Evolutionary conservation across 345 rosid species (phyloP).

Genomic region (Lepidium didymum): DNA sequence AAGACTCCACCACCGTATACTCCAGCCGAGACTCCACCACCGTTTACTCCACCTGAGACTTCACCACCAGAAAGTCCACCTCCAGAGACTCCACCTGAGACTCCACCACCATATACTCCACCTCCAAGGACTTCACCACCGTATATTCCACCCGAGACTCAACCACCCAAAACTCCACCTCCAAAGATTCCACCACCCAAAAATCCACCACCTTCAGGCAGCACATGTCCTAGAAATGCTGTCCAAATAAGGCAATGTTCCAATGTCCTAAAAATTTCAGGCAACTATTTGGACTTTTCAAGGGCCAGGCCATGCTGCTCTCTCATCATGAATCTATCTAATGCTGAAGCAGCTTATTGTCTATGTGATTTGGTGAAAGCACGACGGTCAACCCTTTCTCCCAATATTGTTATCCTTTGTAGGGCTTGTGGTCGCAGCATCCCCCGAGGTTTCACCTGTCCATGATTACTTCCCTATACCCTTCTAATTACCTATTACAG

Average conservation of each 20-base stretch:
- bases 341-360: not conserved
- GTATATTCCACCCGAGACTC: not conserved
- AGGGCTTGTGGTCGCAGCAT: conserved; percentile 6
- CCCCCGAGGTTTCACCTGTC: conserved; percentile 7
- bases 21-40: not conserved
- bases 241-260: not conserved
- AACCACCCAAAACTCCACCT: not conserved
- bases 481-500: too few species aligned
- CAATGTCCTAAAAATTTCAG: not conserved
- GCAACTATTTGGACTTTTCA: not conserved
- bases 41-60: not conserved
- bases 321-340: not conserved
- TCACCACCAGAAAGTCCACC: not conserved
- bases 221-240: not conserved
- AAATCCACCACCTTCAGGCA: too few species aligned
- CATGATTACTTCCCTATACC: not conserved
- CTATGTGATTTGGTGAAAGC: not conserved
- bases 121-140: not conserved
- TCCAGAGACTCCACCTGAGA: not conserved
- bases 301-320: not conserved
- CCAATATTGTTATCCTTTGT: not conserved
- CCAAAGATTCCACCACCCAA: not conserved
- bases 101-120: not conserved
- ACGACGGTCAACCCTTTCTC: not conserved
- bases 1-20: not conserved